phyloP scores from a whole-genome alignment of 148 eudicot genomes.

The Rhododendron ferrugineum region DNA sequence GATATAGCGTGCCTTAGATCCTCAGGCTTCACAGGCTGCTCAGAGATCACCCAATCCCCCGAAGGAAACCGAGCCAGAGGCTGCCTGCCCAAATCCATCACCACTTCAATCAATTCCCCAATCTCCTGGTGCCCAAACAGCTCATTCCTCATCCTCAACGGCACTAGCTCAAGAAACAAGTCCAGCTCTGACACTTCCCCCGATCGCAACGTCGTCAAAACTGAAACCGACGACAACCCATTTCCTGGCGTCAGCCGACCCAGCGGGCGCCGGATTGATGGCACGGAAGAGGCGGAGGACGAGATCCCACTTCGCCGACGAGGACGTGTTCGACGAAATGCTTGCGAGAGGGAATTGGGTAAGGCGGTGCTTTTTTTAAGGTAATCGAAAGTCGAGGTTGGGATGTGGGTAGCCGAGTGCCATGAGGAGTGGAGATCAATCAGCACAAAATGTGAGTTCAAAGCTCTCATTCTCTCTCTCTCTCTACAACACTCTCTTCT shows the following conservation, averaged over 20 bases:
- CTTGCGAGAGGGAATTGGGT: slow-evolving; percentile 38
- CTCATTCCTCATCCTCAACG: slow-evolving; percentile 60
- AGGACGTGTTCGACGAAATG: slow-evolving; percentile 64
- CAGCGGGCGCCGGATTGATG: slow-evolving; percentile 59
- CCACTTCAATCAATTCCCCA: slow-evolving; percentile 71
- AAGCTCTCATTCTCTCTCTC: slow-evolving; percentile 47
- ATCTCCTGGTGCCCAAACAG: slow-evolving; percentile 60
- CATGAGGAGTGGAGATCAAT: slow-evolving; percentile 70
- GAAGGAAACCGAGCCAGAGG: slow-evolving; percentile 93
- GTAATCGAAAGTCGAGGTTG: slow-evolving; percentile 45
- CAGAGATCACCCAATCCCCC: slow-evolving; percentile 89
- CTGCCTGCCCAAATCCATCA: slow-evolving; percentile 90
- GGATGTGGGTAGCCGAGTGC: slow-evolving; percentile 42
- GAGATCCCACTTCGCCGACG: slow-evolving; percentile 29
- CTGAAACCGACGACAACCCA: slow-evolving; percentile 48
- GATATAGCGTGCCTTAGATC: slow-evolving; percentile 79
- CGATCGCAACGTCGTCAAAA: slow-evolving; percentile 24
- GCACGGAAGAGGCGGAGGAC: slow-evolving; percentile 31
- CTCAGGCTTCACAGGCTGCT: slow-evolving; percentile 61
- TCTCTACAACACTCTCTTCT: background rate
- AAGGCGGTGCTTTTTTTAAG: slow-evolving; percentile 19
- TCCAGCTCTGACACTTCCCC: slow-evolving; percentile 58
- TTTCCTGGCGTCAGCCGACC: slow-evolving; percentile 49
- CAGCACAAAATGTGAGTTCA: slow-evolving; percentile 61
- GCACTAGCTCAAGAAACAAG: slow-evolving; percentile 76